These are phyloP conservation scores for Arctium minus DNA, from an alignment of 129 eudicot genomes.

Conservation along the genomic window DNA sequence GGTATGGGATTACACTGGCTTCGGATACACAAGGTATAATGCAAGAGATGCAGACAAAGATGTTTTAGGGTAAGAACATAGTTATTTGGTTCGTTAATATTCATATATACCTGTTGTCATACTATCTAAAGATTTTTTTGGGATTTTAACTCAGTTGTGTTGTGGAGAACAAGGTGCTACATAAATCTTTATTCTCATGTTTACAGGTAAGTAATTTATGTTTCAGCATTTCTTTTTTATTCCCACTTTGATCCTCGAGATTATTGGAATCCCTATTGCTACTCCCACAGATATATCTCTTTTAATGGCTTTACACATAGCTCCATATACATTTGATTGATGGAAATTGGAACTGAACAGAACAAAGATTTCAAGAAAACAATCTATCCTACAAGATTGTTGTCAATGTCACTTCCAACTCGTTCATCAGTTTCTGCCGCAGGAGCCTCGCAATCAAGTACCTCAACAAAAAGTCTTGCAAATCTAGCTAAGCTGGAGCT, in stretches of 20 bases:
- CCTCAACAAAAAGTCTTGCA: slow-evolving; percentile 20
- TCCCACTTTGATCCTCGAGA: neutral
- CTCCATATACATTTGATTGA: neutral
- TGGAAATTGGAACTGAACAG: slow-evolving; percentile 34
- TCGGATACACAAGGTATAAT: slow-evolving; percentile 83
- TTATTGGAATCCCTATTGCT: neutral
- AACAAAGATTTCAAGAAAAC: slow-evolving; percentile 52
- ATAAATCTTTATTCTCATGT: slow-evolving; percentile 67
- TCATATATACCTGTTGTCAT: neutral
- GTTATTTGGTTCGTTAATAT: neutral
- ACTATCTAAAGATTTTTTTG: slow-evolving; percentile 15
- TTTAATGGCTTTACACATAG: neutral
- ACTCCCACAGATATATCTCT: neutral
- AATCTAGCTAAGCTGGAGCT: slow-evolving; percentile 72
- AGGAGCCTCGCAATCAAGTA: slow-evolving; percentile 12
- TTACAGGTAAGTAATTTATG: slow-evolving; percentile 49
- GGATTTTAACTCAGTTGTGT: slow-evolving; percentile 55
- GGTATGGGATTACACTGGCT: slow-evolving; percentile 99
- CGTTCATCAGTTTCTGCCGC: slow-evolving; percentile 37
- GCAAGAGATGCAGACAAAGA: slow-evolving; percentile 87
- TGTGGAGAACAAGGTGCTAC: slow-evolving; percentile 98
- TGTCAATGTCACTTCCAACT: slow-evolving; percentile 57
- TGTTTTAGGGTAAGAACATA: slow-evolving; percentile 66
- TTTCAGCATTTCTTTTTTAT: neutral
- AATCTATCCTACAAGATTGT: slow-evolving; percentile 60